A percentile compares a stretch with the other conserved stretches of the same genome.
phyloP scores from a whole-genome alignment of 2,329 filamentous ascomycete species.

The Xylariaceae sp. region DNA sequence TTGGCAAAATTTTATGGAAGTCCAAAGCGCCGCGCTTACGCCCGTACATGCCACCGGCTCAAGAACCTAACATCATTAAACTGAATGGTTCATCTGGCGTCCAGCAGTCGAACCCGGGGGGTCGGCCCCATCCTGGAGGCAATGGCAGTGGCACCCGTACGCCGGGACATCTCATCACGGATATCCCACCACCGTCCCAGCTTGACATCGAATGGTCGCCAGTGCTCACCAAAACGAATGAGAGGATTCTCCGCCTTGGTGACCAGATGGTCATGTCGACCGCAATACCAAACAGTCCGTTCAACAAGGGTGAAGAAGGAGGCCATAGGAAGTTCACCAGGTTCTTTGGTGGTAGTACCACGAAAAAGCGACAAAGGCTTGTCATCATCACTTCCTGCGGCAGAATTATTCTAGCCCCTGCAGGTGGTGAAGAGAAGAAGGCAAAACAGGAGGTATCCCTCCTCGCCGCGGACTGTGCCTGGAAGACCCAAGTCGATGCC shows the following conservation, averaged over 20 bases:
- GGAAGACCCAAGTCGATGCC: slow-evolving; percentile 74
- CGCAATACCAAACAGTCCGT: slow-evolving; percentile 68
- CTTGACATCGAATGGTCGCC: slow-evolving; percentile 98
- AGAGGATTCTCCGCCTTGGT: slow-evolving; percentile 89
- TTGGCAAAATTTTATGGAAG: slow-evolving; percentile 83
- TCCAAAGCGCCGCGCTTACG: slow-evolving; percentile 83
- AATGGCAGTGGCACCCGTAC: slow-evolving; percentile 49
- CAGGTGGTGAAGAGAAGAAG: slow-evolving; percentile 93
- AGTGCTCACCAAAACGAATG: slow-evolving; percentile 82
- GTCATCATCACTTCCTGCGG: slow-evolving; percentile 94
- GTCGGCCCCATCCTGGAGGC: slow-evolving; percentile 30
- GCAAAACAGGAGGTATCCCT: slow-evolving; percentile 89
- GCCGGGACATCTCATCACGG: slow-evolving; percentile 81
- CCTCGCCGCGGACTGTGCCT: slow-evolving; percentile 66
- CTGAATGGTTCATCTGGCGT: slow-evolving; percentile 52
- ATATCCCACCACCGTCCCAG: slow-evolving; percentile 92
- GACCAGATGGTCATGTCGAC: slow-evolving; percentile 81
- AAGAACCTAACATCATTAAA: slow-evolving; percentile 70
- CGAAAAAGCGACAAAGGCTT: slow-evolving; percentile 86
- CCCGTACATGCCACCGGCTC: slow-evolving; percentile 70
- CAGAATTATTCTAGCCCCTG: slow-evolving; percentile 81
- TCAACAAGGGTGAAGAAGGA: slow-evolving; percentile 61
- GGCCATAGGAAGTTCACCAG: slow-evolving; percentile 83
- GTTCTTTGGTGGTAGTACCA: slow-evolving; percentile 86
- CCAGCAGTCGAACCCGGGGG: slow-evolving; percentile 25